Conservation (phyloP, 805 yeast genomes). For the Candida xyloterini region DNA sequence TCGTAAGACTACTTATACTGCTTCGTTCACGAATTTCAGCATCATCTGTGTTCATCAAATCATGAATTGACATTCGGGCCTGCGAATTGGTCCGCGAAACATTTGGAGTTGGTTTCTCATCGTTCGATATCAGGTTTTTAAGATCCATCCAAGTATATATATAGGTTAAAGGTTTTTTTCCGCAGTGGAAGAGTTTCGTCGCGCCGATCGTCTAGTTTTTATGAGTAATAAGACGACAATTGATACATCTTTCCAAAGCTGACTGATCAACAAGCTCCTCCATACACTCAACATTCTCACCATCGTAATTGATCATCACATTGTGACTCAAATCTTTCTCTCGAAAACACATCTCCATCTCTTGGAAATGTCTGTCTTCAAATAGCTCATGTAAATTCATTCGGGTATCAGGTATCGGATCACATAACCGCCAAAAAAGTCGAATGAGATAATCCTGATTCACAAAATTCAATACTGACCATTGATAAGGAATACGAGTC, state of each 20-base stretch:
- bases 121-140: constrained; percentile 29
- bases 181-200: constrained; percentile 1
- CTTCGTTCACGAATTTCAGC: constrained; percentile 22
- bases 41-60: constrained; percentile 29
- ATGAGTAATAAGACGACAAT: background rate
- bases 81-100: constrained; percentile 20
- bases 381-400: constrained; percentile 53
- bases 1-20: constrained; percentile 38
- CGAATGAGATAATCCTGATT: constrained; percentile 20
- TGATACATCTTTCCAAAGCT: background rate
- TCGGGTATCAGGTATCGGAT: constrained; percentile 54
- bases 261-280: background rate
- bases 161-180: background rate
- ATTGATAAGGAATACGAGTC: constrained; percentile 47
- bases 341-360: constrained; percentile 53
- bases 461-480: constrained; percentile 32
- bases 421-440: constrained; percentile 64
- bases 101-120: constrained; percentile 17
- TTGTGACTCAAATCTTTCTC: constrained; percentile 36
- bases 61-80: constrained; percentile 32
- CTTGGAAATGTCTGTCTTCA: constrained; percentile 61
- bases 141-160: constrained; percentile 25
- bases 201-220: constrained; percentile 8
- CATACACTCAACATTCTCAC: background rate
- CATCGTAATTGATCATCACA: background rate